Conservation (phyloP, 768 basidiomycete species). For the Royoungia palumana region DNA sequence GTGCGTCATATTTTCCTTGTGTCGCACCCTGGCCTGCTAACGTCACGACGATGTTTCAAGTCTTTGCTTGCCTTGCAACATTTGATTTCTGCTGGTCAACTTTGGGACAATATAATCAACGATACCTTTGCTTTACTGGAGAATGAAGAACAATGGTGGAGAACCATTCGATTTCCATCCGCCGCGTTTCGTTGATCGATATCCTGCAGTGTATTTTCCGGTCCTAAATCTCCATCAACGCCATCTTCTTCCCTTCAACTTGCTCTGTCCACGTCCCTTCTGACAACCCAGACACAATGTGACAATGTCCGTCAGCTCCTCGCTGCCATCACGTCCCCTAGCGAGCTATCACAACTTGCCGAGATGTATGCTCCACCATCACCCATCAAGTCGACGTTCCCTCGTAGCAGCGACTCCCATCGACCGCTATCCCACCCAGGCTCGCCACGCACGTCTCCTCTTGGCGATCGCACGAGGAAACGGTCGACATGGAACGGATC, state of each 20-base stretch:
- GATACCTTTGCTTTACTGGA: slow-evolving; percentile 66
- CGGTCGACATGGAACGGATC: slow-evolving; percentile 77
- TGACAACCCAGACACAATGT: slow-evolving; percentile 75
- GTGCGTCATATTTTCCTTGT: slow-evolving; percentile 37
- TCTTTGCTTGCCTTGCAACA: slow-evolving; percentile 64
- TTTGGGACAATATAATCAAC: slow-evolving; percentile 74
- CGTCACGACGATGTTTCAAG: slow-evolving; percentile 33
- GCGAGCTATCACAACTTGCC: slow-evolving; percentile 70
- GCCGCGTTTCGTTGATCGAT: background rate
- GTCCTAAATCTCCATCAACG: slow-evolving; percentile 38
- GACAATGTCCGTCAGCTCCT: slow-evolving; percentile 80
- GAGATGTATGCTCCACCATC: slow-evolving; percentile 90
- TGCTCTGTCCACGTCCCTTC: slow-evolving; percentile 68
- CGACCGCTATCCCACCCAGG: slow-evolving; percentile 48
- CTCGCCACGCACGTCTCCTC: slow-evolving; percentile 16
- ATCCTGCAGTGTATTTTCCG: slow-evolving; percentile 34
- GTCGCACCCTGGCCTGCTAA: background rate
- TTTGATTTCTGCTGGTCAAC: slow-evolving; percentile 60
- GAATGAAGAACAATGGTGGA: slow-evolving; percentile 65
- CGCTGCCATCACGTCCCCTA: slow-evolving; percentile 68
- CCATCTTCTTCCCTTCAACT: slow-evolving; percentile 48
- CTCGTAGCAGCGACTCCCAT: slow-evolving; percentile 24
- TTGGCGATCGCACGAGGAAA: slow-evolving; percentile 39
- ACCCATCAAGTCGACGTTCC: slow-evolving; percentile 36
- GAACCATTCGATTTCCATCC: background rate